A percentile compares a stretch with the other conserved stretches of the same genome.
These are phyloP conservation scores for Cinchona pubescens DNA, from an alignment of 257 asterid species.

Conservation along the genomic window DNA sequence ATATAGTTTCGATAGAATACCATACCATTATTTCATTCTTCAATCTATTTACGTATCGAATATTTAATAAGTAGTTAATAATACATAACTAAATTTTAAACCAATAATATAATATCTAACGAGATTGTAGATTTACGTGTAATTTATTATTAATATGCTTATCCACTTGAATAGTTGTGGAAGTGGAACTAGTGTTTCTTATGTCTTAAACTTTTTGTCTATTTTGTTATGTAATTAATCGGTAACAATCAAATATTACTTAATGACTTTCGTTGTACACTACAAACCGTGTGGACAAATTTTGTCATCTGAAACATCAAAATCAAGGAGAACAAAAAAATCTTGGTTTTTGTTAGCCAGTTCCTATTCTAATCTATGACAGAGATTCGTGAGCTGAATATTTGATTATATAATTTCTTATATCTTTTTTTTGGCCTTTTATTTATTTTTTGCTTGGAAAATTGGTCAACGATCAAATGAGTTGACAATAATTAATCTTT, in stretches of 20 bases:
- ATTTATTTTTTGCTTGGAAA: not conserved
- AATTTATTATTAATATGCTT: no score
- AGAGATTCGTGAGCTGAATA: not conserved
- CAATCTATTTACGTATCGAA: no score
- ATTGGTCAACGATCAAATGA: not conserved
- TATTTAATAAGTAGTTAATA: no score
- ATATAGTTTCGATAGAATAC: no score
- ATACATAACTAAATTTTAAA: no score
- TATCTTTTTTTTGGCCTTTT: not conserved
- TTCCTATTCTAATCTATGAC: not conserved
- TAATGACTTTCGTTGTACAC: not conserved
- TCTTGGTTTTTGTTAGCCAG: not conserved
- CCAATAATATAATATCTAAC: no score
- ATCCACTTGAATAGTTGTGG: not conserved
- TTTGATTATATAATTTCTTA: not conserved
- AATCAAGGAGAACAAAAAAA: not conserved
- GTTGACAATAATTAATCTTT: not conserved
- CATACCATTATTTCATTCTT: no score
- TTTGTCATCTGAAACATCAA: not conserved
- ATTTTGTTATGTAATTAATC: no score
- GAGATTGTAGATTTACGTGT: no score
- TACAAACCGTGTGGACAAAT: conserved; percentile 13
- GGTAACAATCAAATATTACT: no score
- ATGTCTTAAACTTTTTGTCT: no score
- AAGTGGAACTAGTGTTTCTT: not conserved